Conservation (phyloP, 2,329 filamentous ascomycete species). For the Fusarium temperatum region DNA sequence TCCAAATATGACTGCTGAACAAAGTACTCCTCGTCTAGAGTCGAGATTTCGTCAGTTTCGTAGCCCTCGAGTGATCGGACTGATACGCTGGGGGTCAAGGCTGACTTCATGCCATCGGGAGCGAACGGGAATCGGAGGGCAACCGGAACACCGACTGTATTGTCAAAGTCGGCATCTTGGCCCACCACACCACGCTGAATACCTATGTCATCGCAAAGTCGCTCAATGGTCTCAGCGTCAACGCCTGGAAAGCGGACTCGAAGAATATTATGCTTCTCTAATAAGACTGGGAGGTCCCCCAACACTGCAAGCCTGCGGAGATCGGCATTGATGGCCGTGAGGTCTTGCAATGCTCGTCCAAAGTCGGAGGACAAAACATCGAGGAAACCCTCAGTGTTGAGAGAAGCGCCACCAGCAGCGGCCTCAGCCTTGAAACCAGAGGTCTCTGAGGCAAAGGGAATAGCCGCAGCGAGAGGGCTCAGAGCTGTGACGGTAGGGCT, state of each 20-base stretch:
- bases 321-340: conserved; percentile 82
- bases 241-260: conserved; percentile 92
- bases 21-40: conserved; percentile 48
- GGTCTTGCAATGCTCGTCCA: conserved; percentile 83
- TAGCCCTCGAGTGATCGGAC: conserved; percentile 55
- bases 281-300: conserved; percentile 83
- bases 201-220: conserved; percentile 86
- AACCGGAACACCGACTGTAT: conserved; percentile 72
- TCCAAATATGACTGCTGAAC: conserved; percentile 53
- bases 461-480: conserved; percentile 70
- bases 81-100: conserved; percentile 60
- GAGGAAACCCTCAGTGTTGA: conserved; percentile 85
- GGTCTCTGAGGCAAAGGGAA: conserved; percentile 57
- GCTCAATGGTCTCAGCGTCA: conserved; percentile 82
- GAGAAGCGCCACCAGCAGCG: conserved; percentile 61
- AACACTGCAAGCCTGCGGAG: conserved; percentile 78
- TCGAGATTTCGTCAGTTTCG: conserved; percentile 51
- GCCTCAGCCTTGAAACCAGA: conserved; percentile 55
- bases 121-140: conserved; percentile 90
- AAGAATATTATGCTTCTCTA: conserved; percentile 73
- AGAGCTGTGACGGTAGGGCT: conserved; percentile 91
- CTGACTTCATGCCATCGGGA: conserved; percentile 57
- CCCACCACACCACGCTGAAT: conserved; percentile 80
- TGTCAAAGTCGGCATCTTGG: conserved; percentile 80
- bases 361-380: conserved; percentile 90